A percentile compares a stretch with the other conserved stretches of the same genome.
These are phyloP conservation scores for Trypanosoma platydactyli DNA, from an alignment of 208 protist genomes.

Conservation along the genomic window DNA sequence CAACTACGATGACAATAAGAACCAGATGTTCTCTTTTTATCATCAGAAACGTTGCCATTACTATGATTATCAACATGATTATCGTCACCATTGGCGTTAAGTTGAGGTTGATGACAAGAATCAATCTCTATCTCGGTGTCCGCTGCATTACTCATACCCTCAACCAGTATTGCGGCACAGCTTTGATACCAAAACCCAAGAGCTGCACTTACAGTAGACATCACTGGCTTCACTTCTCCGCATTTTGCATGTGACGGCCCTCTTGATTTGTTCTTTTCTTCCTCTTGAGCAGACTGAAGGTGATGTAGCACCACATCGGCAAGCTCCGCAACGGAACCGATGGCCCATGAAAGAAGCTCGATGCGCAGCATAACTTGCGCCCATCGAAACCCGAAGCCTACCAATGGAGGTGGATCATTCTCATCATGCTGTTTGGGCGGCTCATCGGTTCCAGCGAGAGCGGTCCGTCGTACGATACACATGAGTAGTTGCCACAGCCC, in stretches of 20 bases:
- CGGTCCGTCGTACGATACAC: constrained; percentile 14
- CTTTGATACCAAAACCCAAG: constrained; percentile 32
- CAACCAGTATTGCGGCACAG: constrained; percentile 13
- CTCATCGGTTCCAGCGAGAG: constrained; percentile 3
- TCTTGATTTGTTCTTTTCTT: not conserved
- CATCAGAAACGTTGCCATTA: not conserved
- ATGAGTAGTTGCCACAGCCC: constrained; percentile 18
- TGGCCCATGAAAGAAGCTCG: constrained; percentile 31
- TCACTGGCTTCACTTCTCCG: not conserved
- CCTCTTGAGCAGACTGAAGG: not conserved
- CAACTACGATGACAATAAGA: too few species aligned
- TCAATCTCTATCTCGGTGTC: not conserved
- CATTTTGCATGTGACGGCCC: not conserved
- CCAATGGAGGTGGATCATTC: not conserved
- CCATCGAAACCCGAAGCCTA: constrained; percentile 3
- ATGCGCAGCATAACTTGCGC: constrained; percentile 22
- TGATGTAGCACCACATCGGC: constrained; percentile 9
- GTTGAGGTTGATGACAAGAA: not conserved
- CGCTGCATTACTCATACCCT: not conserved
- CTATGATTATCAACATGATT: too few species aligned
- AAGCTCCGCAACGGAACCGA: constrained; percentile 33
- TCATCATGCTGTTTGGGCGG: not conserved
- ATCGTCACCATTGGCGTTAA: too few species aligned
- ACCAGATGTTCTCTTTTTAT: too few species aligned
- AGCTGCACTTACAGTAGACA: not conserved